Base-by-base conservation (phyloP, 2,329 filamentous ascomycete species). In the Cladophialophora immunda region DNA sequence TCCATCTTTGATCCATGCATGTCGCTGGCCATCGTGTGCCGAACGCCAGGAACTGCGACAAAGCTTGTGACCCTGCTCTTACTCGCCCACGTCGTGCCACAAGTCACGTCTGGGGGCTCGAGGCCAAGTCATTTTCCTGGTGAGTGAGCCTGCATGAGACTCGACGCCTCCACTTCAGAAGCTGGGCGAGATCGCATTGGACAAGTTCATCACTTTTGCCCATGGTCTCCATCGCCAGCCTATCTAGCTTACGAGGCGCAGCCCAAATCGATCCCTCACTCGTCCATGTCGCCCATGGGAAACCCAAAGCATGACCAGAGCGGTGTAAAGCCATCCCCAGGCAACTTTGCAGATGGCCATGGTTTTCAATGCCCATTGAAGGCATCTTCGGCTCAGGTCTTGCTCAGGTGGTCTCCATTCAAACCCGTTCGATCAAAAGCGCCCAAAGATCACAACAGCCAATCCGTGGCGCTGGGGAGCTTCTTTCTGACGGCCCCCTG, bases 21-120 rank as follows among this genome's bases (percentile, higher is more conserved):
- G 58, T 52, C 9, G 55, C 25, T 22, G 34, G 53, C 58, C 50
- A 27, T 50, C 27, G 53, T 58, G 30, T 65, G 45, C n/a, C 62
- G 57, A 64, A 58, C 38, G 59, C 58, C 47, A 36, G 52, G 29
- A 60, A 59, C 53, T 19, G 8, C 50, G 36, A 62, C 32, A 60
- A 60, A 27, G 41, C 32, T 47, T 55, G 64, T 59, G 55, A 64
- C 63, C 56, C 41, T 13, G 27, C 58, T 65, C 60, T 61, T 47
- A 66, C 63, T 63, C 60, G 67, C 57, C 64, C 55, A 66, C 67
- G 60, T 68, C 30, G 60, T 64, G 64, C 67, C 60, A 64, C 63
- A 32, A 57, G 60, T 41, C 57, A 52, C 50, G 27, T 36, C 62
- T 61, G 54, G 66, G 66, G 19, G 45, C 58, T 58, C n/a, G 27